Base-by-base conservation (phyloP, 371 early-diverging fungal genomes). In the Mortierella sp. region DNA sequence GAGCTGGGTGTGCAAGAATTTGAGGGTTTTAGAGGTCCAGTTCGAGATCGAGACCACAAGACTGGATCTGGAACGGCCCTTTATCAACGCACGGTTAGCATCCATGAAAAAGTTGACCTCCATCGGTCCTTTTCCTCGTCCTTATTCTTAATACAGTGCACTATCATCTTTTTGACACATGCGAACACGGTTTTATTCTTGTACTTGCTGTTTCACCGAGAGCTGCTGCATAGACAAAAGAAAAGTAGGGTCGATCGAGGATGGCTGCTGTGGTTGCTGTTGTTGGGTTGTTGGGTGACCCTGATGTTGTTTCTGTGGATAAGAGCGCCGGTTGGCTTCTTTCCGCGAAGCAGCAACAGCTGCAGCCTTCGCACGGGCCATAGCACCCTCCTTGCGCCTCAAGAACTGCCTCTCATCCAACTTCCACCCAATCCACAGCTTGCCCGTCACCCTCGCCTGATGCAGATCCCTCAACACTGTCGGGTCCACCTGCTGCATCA, bases 401-500 rank as follows among this genome's bases (percentile, higher is more conserved):
- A 38, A 43, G 58, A 79, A 79, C 51, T 75, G 75, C 18, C 51
- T 44, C 32, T 75, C 72, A 21, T 71, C 72, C 60, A 79, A 24
- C 35, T 77, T 76, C 84, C 84, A 83, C 1, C 80, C 84, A 27
- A 83, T 77, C 84, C 84, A 83, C 16, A 83, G 63, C 58, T 83
- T 83, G 70, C 84, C 84, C 6, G 84, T 83, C 43, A 83, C 60
- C 12, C 84, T 74, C 6, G 84, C 84, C 51, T 75, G 75, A 70
- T 83, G 84, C 51, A 83, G 41, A 10, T 74, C 71, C 27, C 72
- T 24, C 18, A 80, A 51, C 4, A 49, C 78, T 4, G 72, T 72
- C 70, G 84, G 56, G 44, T 80, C 80, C 18, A 83, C 84, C 48
- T 83, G 84, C 60, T 83, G 84, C 84, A 83, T 83, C 27, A 80